Evolutionary conservation across 1,139 yeast genomes (phyloP).

Genomic region (Meyerozyma sp.): DNA sequence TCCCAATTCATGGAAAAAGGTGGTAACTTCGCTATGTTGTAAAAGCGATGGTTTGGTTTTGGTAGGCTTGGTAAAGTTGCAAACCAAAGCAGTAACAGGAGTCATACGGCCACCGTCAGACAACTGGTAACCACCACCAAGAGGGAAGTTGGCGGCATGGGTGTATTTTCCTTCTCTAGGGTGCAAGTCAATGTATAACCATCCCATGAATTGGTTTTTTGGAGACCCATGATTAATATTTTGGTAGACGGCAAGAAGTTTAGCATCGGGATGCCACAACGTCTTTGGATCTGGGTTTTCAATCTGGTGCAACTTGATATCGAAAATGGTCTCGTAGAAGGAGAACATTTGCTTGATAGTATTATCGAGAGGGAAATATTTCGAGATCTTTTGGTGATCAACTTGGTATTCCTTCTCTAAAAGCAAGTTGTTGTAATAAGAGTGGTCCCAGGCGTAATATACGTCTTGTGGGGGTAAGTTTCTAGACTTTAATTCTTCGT

Average conservation of each 20-base stretch:
- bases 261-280: constrained; percentile 75
- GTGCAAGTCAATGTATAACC: constrained; percentile 74
- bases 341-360: constrained; percentile 65
- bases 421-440: constrained; percentile 58
- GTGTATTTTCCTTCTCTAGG: constrained; percentile 85
- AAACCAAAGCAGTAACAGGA: constrained; percentile 75
- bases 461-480: constrained; percentile 35
- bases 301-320: constrained; percentile 57
- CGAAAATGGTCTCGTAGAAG: constrained; percentile 64
- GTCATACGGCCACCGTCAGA: constrained; percentile 46
- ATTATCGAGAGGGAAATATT: constrained; percentile 69
- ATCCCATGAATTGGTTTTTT: constrained; percentile 63
- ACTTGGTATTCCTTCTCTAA: constrained; percentile 66
- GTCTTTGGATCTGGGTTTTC: constrained; percentile 25
- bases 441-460: constrained; percentile 70
- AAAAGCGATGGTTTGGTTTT: constrained; percentile 66
- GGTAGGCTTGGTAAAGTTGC: constrained; percentile 80
- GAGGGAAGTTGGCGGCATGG: constrained; percentile 79
- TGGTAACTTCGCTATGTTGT: constrained; percentile 73
- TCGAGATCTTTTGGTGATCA: constrained; percentile 65
- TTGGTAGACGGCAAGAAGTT: constrained; percentile 70
- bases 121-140: constrained; percentile 55
- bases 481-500: constrained; percentile 41
- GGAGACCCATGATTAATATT: constrained; percentile 35
- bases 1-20: constrained; percentile 87